phyloP scores from a whole-genome alignment of 805 yeast species.

The Candida dendrica region DNA sequence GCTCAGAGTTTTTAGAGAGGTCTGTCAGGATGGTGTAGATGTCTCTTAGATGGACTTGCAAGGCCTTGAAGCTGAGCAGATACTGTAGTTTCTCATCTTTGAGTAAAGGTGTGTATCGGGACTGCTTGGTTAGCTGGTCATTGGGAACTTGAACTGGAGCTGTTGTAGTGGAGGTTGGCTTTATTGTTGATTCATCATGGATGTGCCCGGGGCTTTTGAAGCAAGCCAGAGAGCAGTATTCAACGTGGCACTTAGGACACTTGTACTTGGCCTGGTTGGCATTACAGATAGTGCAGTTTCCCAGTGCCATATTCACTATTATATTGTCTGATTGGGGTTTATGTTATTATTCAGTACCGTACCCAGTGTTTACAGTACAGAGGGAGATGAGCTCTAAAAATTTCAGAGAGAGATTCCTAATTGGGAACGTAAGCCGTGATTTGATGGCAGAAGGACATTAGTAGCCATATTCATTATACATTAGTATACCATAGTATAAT shows the following conservation, averaged over 20 bases:
- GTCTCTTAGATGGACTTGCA: conserved; percentile 48
- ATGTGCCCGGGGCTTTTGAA: conserved; percentile 39
- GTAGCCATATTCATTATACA: too few species aligned
- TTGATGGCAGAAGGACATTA: too few species aligned
- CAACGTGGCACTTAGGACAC: conserved; percentile 43
- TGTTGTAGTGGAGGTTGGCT: too few species aligned
- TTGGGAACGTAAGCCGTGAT: too few species aligned
- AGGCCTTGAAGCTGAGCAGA: conserved; percentile 42
- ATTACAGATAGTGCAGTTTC: conserved; percentile 12
- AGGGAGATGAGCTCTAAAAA: too few species aligned
- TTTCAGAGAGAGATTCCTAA: too few species aligned
- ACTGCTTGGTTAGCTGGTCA: conserved; percentile 10
- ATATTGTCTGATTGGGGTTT: too few species aligned
- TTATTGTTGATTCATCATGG: conserved; percentile 14
- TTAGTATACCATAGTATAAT: too few species aligned
- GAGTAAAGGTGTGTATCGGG: conserved; percentile 23
- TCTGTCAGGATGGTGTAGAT: conserved; percentile 43
- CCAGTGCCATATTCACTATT: conserved; percentile 3
- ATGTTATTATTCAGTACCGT: too few species aligned
- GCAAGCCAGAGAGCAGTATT: conserved; percentile 53
- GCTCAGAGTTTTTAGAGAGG: conserved; percentile 42
- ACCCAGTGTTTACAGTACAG: too few species aligned
- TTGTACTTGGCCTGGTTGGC: conserved; percentile 38
- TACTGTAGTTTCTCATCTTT: conserved; percentile 36
- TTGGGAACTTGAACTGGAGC: too few species aligned